Evolutionary conservation across 2,329 filamentous ascomycete species (phyloP).

Genomic region (Trichoderma sp.): DNA sequence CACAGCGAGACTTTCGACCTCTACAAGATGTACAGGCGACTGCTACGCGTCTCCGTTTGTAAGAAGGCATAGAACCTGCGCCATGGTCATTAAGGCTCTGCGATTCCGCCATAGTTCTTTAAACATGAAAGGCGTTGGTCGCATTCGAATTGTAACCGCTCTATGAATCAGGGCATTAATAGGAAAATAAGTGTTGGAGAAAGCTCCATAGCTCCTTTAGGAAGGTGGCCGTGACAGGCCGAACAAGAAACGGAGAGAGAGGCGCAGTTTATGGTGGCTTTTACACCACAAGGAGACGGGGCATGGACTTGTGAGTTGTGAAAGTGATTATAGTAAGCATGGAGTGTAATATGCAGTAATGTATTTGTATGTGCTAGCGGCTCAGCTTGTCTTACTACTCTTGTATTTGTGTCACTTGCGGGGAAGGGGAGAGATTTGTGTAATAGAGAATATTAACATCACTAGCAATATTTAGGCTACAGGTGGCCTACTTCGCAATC

Average conservation of each 20-base stretch:
- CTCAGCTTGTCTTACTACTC: background rate
- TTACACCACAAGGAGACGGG: background rate
- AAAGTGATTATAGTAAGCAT: background rate
- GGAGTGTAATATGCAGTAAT: background rate
- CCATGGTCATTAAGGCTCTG: no score
- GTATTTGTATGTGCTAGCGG: background rate
- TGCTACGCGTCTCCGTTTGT: no score
- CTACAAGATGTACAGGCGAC: no score
- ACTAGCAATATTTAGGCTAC: background rate
- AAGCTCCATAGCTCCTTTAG: background rate
- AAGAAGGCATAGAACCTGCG: no score
- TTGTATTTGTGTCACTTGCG: background rate
- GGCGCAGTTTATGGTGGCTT: background rate
- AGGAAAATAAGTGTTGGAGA: background rate
- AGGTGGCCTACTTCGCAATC: background rate
- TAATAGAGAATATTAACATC: background rate
- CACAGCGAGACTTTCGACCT: no score
- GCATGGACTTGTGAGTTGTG: background rate
- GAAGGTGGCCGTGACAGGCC: background rate
- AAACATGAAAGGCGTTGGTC: no score
- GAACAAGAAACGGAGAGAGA: background rate
- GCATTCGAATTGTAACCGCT: no score
- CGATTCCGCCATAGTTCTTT: no score
- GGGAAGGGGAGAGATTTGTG: background rate
- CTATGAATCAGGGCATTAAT: no score